Evolutionary conservation across 768 basidiomycete genomes (phyloP).

Genomic region (Boletales sp.): DNA sequence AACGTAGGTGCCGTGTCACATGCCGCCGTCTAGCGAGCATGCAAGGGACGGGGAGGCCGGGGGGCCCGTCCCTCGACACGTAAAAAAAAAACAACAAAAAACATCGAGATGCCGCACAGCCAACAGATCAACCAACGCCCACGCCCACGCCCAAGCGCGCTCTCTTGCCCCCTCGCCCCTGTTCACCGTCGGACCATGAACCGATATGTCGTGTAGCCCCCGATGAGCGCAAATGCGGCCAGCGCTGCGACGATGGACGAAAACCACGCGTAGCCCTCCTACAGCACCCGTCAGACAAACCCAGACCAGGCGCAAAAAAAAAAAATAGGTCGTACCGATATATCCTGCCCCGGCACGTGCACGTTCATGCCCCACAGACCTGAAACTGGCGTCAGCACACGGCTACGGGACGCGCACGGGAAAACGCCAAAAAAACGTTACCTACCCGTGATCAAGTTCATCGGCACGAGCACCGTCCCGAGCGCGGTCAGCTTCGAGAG

Average conservation of each 20-base stretch:
- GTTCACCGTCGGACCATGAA: constrained; percentile 55
- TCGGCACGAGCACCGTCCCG: constrained; percentile 95
- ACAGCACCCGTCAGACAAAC: neutral
- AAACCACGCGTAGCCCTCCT: constrained; percentile 75
- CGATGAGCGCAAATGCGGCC: constrained; percentile 75
- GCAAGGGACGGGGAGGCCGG: too few relatives aligned
- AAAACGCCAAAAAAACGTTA: constrained; percentile 23
- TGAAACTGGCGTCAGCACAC: constrained; percentile 14
- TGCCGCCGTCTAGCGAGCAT: too few relatives aligned
- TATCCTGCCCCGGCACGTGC: constrained; percentile 84
- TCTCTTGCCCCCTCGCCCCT: neutral
- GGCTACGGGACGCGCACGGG: neutral
- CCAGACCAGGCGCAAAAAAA: too few relatives aligned
- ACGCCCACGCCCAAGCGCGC: neutral
- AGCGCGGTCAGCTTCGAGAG: constrained; percentile 95
- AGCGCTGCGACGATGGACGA: constrained; percentile 78
- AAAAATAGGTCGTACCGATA: constrained; percentile 31
- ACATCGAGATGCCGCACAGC: too few relatives aligned
- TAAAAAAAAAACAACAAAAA: too few relatives aligned
- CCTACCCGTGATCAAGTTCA: constrained; percentile 96
- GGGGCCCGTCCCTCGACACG: too few relatives aligned
- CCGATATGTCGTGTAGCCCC: constrained; percentile 75
- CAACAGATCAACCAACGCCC: too few relatives aligned
- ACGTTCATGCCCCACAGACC: constrained; percentile 99
- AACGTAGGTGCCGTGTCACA: neutral